A percentile compares a stretch with the other conserved stretches of the same genome.
phyloP scores from a whole-genome alignment of 176 grass and related monocot species.

The Phoenix dactylifera region DNA sequence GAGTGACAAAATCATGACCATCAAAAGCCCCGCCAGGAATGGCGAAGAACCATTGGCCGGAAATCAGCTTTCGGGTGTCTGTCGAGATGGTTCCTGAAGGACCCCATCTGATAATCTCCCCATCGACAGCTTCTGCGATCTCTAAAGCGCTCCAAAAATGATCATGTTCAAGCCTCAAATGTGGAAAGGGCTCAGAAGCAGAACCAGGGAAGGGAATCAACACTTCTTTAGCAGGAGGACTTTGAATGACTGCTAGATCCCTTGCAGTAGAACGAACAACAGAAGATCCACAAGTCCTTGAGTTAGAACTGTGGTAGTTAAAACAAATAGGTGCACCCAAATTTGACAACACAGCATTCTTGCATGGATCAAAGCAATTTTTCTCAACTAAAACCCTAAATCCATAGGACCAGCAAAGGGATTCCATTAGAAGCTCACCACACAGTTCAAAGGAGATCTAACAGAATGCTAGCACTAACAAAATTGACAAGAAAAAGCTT shows the following conservation, averaged over 20 bases:
- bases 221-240: background rate
- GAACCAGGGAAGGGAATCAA: background rate
- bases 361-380: background rate
- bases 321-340: background rate
- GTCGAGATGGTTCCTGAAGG: conserved; percentile 4
- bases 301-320: background rate
- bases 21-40: background rate
- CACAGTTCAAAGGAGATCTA: too few species aligned
- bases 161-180: background rate
- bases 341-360: background rate
- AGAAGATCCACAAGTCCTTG: background rate
- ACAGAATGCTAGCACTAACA: too few species aligned
- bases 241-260: background rate
- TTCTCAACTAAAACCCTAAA: background rate
- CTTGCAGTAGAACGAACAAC: background rate
- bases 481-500: too few species aligned
- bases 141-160: conserved; percentile 3
- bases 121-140: conserved; percentile 1
- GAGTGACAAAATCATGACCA: background rate
- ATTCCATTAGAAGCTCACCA: background rate
- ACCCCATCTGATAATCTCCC: background rate
- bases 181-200: background rate
- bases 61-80: conserved; percentile 1
- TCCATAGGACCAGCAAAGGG: background rate
- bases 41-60: conserved; percentile 4